phyloP scores from a whole-genome alignment of 2,329 filamentous ascomycete species.

The Cylindrodendrum hubeiense region DNA sequence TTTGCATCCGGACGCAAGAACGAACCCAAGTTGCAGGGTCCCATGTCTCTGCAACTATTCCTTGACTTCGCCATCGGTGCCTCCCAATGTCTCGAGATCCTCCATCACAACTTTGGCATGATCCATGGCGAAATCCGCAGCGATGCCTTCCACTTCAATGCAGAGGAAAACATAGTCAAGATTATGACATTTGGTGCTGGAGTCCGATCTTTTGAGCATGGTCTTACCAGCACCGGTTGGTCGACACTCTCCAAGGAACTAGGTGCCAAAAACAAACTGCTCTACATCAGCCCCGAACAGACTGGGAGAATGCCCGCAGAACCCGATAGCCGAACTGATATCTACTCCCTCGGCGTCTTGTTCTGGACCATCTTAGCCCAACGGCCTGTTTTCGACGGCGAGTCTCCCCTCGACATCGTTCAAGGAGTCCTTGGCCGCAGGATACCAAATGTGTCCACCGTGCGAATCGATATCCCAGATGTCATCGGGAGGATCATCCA shows the following conservation, averaged over 20 bases:
- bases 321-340: conserved; percentile 91
- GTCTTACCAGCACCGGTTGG: conserved; percentile 88
- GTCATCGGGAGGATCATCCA: conserved; percentile 86
- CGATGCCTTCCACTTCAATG: conserved; percentile 90
- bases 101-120: conserved; percentile 89
- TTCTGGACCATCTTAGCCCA: conserved; percentile 90
- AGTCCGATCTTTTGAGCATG: conserved; percentile 89
- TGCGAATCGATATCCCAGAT: conserved; percentile 87
- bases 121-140: conserved; percentile 92
- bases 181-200: conserved; percentile 90
- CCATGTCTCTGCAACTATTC: conserved; percentile 80
- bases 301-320: conserved; percentile 93
- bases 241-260: conserved; percentile 83
- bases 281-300: conserved; percentile 95
- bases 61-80: conserved; percentile 93
- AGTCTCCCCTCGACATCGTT: conserved; percentile 88
- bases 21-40: conserved; percentile 64
- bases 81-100: conserved; percentile 84
- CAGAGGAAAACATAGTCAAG: conserved; percentile 77
- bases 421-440: conserved; percentile 87
- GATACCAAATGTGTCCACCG: conserved; percentile 80
- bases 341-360: conserved; percentile 90
- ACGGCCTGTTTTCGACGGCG: conserved; percentile 82
- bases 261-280: conserved; percentile 88
- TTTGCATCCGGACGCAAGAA: conserved; percentile 60